These are phyloP conservation scores for Xylariales sp. DNA, from an alignment of 2,329 filamentous ascomycete genomes.

Conservation along the genomic window DNA sequence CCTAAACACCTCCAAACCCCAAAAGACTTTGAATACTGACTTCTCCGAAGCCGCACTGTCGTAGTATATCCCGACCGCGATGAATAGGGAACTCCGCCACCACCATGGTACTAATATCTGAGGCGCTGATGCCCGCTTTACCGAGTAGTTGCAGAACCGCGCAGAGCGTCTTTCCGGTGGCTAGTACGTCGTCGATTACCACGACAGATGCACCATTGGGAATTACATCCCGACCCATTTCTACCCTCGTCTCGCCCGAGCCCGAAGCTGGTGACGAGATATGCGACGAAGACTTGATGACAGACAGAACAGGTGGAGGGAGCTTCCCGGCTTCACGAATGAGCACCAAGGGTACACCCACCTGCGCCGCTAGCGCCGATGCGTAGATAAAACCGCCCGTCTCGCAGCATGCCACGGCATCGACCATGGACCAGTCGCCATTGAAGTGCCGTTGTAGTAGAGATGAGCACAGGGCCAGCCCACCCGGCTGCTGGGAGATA, in stretches of 20 bases:
- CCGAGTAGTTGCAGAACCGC: constrained; percentile 45
- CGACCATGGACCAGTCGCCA: constrained; percentile 41
- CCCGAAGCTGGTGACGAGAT: constrained; percentile 41
- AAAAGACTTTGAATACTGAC: constrained; percentile 49
- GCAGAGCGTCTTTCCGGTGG: constrained; percentile 50
- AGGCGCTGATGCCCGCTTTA: constrained; percentile 33
- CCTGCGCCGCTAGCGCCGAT: constrained; percentile 37
- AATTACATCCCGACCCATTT: constrained; percentile 43
- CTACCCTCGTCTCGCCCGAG: constrained; percentile 33
- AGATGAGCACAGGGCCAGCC: constrained; percentile 45
- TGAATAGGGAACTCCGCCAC: constrained; percentile 56
- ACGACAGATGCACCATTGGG: constrained; percentile 37
- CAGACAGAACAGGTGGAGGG: constrained; percentile 49
- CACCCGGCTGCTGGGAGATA: constrained; percentile 46
- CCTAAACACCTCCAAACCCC: constrained; percentile 40
- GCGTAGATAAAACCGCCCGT: constrained; percentile 54
- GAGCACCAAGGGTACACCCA: constrained; percentile 39
- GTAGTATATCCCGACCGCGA: constrained; percentile 43
- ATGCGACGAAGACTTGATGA: constrained; percentile 43
- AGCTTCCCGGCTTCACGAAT: constrained; percentile 56
- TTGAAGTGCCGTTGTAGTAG: constrained; percentile 42
- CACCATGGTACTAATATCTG: constrained; percentile 43
- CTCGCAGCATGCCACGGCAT: constrained; percentile 48
- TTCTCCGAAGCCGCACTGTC: constrained; percentile 41
- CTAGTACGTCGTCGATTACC: constrained; percentile 58